Base-by-base conservation (phyloP, 1,284 basidiomycete genomes). In the Sanghuangporus sanghuang region DNA sequence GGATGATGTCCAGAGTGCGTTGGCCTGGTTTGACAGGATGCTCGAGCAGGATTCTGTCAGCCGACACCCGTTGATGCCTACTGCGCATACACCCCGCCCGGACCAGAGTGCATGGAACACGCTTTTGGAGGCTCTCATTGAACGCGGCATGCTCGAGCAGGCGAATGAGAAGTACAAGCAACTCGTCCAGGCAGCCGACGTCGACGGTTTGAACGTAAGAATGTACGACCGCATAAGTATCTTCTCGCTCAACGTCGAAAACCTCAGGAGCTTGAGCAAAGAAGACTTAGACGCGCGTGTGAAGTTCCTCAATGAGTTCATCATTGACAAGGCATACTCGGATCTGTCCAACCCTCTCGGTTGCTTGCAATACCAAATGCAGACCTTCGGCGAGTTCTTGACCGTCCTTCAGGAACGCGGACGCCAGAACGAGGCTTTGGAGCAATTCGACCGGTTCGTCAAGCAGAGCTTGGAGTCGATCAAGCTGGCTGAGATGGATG, bases 11-110 rank as follows among this genome's bases (percentile, higher is more conserved):
- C 70, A 77, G 2, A 85, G 83, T 0, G 93, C 93, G 0, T 69
- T 87, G 44, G 72, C 78, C 9, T 93, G 91, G 92, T 91, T 90
- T 70, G 78, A 88, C 59, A 80, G 83, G 57, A 77, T 92, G 46
- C 73, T 87, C 44, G 72, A 77, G 54, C 80, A 84, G 63, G 75
- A 76, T 6, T 61, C 72, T 9, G 67, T 73, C 8, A 74, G 78
- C 1, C 58, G 49, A n/a, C 64, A 74, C 67, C 76, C 77, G 1
- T 79, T 76, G 64, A 73, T 77, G 44, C 71, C 81, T 21, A 69
- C 77, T n/a, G 69, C 67, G 7, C 75, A 74, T 1, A 78, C 80
- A 23, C 74, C 79, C 2, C 81, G 81, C 35, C 89, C 89, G 0
- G 79, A 84, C 65, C 65, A 69, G 3, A 66, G 72, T 4, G 80